Evolutionary conservation across 148 eudicot genomes (phyloP).

Genomic region (Silene conica): DNA sequence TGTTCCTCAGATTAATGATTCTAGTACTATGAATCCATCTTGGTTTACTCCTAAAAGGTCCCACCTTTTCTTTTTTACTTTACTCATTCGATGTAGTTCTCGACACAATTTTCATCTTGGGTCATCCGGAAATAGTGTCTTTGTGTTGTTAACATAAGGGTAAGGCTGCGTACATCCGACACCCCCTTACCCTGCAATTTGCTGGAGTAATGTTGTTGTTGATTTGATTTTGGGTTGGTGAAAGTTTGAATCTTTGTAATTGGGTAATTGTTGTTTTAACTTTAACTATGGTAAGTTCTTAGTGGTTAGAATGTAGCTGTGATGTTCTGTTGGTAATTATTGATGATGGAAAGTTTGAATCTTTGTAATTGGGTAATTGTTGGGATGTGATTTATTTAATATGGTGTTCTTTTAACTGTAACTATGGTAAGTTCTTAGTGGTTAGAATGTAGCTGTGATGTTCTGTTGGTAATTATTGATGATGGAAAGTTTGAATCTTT

Average conservation of each 20-base stretch:
- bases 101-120: too few species aligned
- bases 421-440: background rate
- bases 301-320: background rate
- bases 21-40: constrained; percentile 44
- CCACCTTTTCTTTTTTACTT: constrained; percentile 9
- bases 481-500: constrained; percentile 14
- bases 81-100: too few species aligned
- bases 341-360: constrained; percentile 14
- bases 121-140: too few species aligned
- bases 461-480: background rate
- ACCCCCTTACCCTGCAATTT: background rate
- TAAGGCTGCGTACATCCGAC: too few species aligned
- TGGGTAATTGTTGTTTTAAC: constrained; percentile 6
- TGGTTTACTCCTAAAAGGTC: constrained; percentile 88
- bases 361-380: constrained; percentile 3
- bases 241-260: constrained; percentile 12
- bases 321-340: background rate
- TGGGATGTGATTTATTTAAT: background rate
- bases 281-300: background rate
- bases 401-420: background rate
- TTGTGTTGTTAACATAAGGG: background rate
- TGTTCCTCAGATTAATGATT: constrained; percentile 19
- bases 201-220: background rate
- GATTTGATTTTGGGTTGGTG: constrained; percentile 7
- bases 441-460: background rate